A percentile compares a stretch with the other conserved stretches of the same genome.
These are phyloP conservation scores for Heliamphora pulchella DNA, from an alignment of 179 eudicot genomes.

Conservation along the genomic window DNA sequence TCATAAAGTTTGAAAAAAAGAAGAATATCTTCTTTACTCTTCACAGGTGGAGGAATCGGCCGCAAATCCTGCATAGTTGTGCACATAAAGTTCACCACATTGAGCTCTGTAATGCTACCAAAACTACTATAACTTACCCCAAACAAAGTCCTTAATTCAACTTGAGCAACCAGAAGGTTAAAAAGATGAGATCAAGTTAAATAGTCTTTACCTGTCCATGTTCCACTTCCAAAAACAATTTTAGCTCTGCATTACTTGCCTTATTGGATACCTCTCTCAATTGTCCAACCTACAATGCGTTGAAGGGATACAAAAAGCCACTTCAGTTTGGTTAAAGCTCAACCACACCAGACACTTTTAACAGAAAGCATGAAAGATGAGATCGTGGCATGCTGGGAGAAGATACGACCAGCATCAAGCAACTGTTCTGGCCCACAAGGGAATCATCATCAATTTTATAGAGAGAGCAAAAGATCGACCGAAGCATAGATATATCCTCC, in stretches of 20 bases:
- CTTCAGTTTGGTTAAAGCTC: neutral
- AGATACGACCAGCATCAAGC: neutral
- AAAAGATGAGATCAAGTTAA: slow-evolving; percentile 5
- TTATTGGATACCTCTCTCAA: slow-evolving; percentile 75
- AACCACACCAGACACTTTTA: neutral
- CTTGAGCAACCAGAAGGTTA: neutral
- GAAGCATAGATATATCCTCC: neutral
- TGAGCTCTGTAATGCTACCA: neutral
- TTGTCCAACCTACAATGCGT: slow-evolving; percentile 64
- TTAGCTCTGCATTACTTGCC: slow-evolving; percentile 69
- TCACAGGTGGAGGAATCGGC: slow-evolving; percentile 61
- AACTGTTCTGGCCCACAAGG: neutral
- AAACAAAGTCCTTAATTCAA: neutral
- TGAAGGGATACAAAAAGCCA: neutral
- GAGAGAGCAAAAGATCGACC: neutral
- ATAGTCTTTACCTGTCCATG: slow-evolving; percentile 45
- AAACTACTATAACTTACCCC: slow-evolving; percentile 4
- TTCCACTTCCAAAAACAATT: slow-evolving; percentile 80
- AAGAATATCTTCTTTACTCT: slow-evolving; percentile 75
- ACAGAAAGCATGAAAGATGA: neutral
- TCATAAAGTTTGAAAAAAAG: slow-evolving; percentile 89
- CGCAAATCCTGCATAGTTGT: slow-evolving; percentile 45
- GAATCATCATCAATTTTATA: neutral
- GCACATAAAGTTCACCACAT: neutral
- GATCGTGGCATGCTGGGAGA: neutral